A percentile compares a stretch with the other conserved stretches of the same genome.
Evolutionary conservation across 2,329 filamentous ascomycete species (phyloP).

Genomic region (Furcasterigmium furcatum): DNA sequence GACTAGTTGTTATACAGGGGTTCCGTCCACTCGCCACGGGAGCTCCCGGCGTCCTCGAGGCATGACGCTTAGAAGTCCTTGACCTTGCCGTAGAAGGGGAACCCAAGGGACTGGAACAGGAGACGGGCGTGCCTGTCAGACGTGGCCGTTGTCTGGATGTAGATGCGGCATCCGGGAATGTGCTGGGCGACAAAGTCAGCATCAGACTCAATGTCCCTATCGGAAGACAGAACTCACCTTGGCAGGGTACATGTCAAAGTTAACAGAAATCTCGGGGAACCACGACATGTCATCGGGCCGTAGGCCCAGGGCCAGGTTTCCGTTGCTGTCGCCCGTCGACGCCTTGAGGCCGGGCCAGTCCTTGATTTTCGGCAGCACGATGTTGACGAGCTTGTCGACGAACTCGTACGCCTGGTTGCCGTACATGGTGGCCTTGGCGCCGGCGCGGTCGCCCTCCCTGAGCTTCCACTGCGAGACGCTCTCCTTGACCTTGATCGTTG

Average conservation of each 20-base stretch:
- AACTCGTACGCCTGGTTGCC: slow-evolving; percentile 88
- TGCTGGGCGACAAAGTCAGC: slow-evolving; percentile 43
- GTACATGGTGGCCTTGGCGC: slow-evolving; percentile 73
- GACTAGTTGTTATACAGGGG: slow-evolving; percentile 11
- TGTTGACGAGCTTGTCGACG: slow-evolving; percentile 81
- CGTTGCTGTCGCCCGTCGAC: slow-evolving; percentile 76
- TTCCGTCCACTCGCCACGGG: slow-evolving; percentile 3
- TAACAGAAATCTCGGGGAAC: slow-evolving; percentile 93
- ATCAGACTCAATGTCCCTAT: slow-evolving; percentile 49
- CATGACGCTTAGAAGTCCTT: slow-evolving; percentile 23
- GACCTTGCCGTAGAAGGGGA: slow-evolving; percentile 77
- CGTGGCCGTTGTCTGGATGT: slow-evolving; percentile 78
- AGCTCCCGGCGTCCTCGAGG: background rate
- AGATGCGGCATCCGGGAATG: slow-evolving; percentile 83
- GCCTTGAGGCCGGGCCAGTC: slow-evolving; percentile 75
- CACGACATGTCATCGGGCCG: slow-evolving; percentile 69
- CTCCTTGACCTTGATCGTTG: slow-evolving; percentile 65
- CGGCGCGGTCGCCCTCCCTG: slow-evolving; percentile 65
- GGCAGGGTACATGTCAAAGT: slow-evolving; percentile 73
- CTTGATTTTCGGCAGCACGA: slow-evolving; percentile 93
- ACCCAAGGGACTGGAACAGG: slow-evolving; percentile 47
- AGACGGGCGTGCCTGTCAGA: slow-evolving; percentile 83
- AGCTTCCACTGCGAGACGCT: slow-evolving; percentile 76
- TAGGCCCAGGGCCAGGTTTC: slow-evolving; percentile 84
- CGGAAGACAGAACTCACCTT: slow-evolving; percentile 21